phyloP scores from a whole-genome alignment of 2,329 filamentous ascomycete genomes.

The Sporothrix dimorphospora region DNA sequence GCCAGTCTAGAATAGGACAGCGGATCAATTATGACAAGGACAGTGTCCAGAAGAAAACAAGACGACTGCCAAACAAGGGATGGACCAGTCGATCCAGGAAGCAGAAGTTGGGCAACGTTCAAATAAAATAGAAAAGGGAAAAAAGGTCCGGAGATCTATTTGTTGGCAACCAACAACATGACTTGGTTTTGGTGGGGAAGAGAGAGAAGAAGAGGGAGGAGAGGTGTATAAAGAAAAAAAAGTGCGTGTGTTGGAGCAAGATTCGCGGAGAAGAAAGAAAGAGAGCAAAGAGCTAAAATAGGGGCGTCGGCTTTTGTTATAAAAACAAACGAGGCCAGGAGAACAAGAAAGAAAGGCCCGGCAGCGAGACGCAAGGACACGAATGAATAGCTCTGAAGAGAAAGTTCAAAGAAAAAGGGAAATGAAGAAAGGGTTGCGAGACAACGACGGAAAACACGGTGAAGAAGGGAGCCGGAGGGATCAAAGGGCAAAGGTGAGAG shows the following conservation, averaged over 20 bases:
- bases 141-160: not conserved
- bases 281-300: slow-evolving; percentile 6
- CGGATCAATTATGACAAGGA: not conserved
- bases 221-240: not conserved
- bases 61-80: not conserved
- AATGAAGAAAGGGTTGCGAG: not conserved
- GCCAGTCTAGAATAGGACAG: not conserved
- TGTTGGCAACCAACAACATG: not conserved
- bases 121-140: not conserved
- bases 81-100: not conserved
- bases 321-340: not conserved
- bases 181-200: not conserved
- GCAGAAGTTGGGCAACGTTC: not conserved
- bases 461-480: not conserved
- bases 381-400: not conserved
- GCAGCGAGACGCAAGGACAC: not conserved
- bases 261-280: not conserved
- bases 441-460: not conserved
- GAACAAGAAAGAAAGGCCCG: not conserved
- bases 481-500: slow-evolving; percentile 14
- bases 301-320: not conserved
- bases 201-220: not conserved
- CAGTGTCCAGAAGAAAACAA: not conserved
- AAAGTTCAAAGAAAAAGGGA: not conserved
- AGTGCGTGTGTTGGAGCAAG: not conserved